Evolutionary conservation across 495 filamentous ascomycete species (phyloP).

Genomic region (Penicillium dipodomyicola): DNA sequence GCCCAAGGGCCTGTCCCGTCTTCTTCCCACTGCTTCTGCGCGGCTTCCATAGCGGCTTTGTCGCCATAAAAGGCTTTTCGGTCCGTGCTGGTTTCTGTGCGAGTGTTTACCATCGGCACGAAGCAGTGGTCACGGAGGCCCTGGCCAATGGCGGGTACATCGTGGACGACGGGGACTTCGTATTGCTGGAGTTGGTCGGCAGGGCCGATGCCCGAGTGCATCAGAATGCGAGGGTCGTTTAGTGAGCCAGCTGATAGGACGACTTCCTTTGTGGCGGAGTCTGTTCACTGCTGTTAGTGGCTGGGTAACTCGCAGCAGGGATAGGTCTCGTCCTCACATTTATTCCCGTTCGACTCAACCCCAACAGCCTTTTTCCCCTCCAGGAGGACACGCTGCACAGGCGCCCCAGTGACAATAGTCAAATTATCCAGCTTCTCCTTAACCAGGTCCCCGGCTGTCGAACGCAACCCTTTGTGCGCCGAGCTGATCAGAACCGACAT

Average conservation of each 20-base stretch:
- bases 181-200: constrained; percentile 18
- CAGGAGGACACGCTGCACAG: constrained; percentile 49
- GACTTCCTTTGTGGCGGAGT: constrained; percentile 38
- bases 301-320: neutral
- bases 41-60: constrained; percentile 33
- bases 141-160: constrained; percentile 31
- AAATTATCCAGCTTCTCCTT: constrained; percentile 41
- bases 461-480: constrained; percentile 45
- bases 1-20: constrained; percentile 48
- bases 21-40: constrained; percentile 44
- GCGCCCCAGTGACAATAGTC: constrained; percentile 42
- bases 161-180: constrained; percentile 27
- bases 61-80: constrained; percentile 28
- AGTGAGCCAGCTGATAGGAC: constrained; percentile 47
- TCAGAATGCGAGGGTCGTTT: constrained; percentile 46
- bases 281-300: constrained; percentile 2
- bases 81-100: constrained; percentile 23
- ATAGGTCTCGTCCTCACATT: constrained; percentile 17
- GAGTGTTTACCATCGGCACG: constrained; percentile 21
- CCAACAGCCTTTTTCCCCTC: constrained; percentile 49
- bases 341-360: constrained; percentile 38
- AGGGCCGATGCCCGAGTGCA: constrained; percentile 46
- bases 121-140: constrained; percentile 31
- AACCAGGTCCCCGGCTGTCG: constrained; percentile 50
- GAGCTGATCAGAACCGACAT: constrained; percentile 47